A percentile compares a stretch with the other conserved stretches of the same genome.
Evolutionary conservation across 2,329 filamentous ascomycete genomes (phyloP).

Genomic region (Anthostomella pinea): DNA sequence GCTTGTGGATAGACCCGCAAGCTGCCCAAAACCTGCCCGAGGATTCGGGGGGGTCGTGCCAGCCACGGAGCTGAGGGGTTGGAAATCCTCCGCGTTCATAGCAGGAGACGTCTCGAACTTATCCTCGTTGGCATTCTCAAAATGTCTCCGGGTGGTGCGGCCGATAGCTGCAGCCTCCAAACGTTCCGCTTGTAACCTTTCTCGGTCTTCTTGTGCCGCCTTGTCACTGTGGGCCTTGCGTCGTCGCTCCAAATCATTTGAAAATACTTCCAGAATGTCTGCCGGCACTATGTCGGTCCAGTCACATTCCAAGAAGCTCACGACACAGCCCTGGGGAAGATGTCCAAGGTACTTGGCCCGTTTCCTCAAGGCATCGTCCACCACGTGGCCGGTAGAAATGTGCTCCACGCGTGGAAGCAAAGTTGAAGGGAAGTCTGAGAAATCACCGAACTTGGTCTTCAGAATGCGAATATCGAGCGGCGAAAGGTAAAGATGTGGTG

Average conservation of each 20-base stretch:
- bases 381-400: slow-evolving; percentile 81
- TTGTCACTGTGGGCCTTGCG: slow-evolving; percentile 79
- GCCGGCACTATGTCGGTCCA: slow-evolving; percentile 86
- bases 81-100: slow-evolving; percentile 61
- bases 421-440: slow-evolving; percentile 77
- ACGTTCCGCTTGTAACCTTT: slow-evolving; percentile 76
- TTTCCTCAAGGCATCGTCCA: slow-evolving; percentile 81
- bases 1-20: slow-evolving; percentile 79
- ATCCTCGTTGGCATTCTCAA: slow-evolving; percentile 38
- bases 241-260: slow-evolving; percentile 71
- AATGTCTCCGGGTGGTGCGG: slow-evolving; percentile 42
- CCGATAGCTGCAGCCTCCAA: slow-evolving; percentile 70
- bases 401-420: slow-evolving; percentile 85
- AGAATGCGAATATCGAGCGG: slow-evolving; percentile 89
- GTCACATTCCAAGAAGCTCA: slow-evolving; percentile 88
- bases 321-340: slow-evolving; percentile 84
- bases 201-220: slow-evolving; percentile 80
- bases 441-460: slow-evolving; percentile 83
- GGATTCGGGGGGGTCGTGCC: slow-evolving; percentile 55
- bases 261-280: slow-evolving; percentile 72
- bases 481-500: slow-evolving; percentile 85
- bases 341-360: slow-evolving; percentile 85
- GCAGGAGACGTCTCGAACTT: slow-evolving; percentile 37
- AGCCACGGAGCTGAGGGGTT: slow-evolving; percentile 53
- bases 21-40: slow-evolving; percentile 60